phyloP scores from a whole-genome alignment of 805 yeast species.

The Lipomyces kockii region DNA sequence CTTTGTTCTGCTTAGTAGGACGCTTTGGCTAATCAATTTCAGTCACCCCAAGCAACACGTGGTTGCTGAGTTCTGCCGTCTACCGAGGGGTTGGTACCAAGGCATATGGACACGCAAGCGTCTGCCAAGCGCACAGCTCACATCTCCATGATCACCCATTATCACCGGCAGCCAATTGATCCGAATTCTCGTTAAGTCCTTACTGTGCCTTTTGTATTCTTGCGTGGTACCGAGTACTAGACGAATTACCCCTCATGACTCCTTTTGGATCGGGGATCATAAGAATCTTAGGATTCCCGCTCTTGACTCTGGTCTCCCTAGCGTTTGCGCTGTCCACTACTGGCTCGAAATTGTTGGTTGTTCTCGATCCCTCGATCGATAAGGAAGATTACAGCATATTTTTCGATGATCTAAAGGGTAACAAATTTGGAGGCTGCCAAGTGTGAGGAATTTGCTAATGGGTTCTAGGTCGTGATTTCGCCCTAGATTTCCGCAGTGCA shows the following conservation, averaged over 20 bases:
- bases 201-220: not conserved
- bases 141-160: too few species aligned
- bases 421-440: not conserved
- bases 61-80: too few species aligned
- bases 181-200: not conserved
- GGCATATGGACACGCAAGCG: too few species aligned
- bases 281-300: not conserved
- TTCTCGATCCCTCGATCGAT: constrained; percentile 44
- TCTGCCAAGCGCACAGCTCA: too few species aligned
- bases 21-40: too few species aligned
- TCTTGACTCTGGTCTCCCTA: constrained; percentile 1
- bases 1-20: too few species aligned
- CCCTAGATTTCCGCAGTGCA: constrained; percentile 44
- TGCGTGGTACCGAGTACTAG: not conserved
- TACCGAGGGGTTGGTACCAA: too few species aligned
- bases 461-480: constrained; percentile 46
- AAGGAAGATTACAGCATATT: constrained; percentile 42
- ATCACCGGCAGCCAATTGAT: not conserved
- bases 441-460: constrained; percentile 28
- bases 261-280: not conserved
- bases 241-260: not conserved
- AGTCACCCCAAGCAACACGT: too few species aligned
- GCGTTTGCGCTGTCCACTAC: constrained; percentile 24
- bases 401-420: constrained; percentile 41
- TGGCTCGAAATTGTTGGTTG: constrained; percentile 44